Evolutionary conservation across 805 yeast species (phyloP).

Genomic region (Sugiyamaella qingdaonensis): DNA sequence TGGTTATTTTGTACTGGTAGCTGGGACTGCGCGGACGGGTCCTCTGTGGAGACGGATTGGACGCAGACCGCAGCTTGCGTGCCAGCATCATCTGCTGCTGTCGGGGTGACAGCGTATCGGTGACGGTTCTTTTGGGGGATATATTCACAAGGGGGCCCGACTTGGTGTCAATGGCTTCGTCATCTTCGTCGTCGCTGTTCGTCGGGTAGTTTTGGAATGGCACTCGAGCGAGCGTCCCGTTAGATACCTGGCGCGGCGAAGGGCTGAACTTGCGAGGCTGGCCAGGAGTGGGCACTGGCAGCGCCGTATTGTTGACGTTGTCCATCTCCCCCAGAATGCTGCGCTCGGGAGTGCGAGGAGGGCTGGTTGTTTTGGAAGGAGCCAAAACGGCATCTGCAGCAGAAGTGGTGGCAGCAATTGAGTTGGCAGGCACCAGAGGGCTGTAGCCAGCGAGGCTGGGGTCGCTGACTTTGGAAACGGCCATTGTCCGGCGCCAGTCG

Average conservation of each 20-base stretch:
- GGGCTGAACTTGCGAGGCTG: slow-evolving; percentile 73
- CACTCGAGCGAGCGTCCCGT: slow-evolving; percentile 2
- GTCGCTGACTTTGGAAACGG: slow-evolving; percentile 60
- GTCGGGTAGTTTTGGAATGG: not conserved
- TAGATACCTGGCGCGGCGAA: slow-evolving; percentile 13
- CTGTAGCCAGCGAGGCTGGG: slow-evolving; percentile 35
- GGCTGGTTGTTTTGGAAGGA: not conserved
- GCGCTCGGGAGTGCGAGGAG: slow-evolving; percentile 68
- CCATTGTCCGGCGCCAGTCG: slow-evolving; percentile 94
- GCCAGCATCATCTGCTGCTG: slow-evolving; percentile 24
- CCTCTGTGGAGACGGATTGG: slow-evolving; percentile 33
- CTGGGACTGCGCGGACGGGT: slow-evolving; percentile 7
- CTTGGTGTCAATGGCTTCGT: slow-evolving; percentile 4
- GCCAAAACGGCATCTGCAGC: slow-evolving; percentile 28
- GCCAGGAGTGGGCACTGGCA: slow-evolving; percentile 92
- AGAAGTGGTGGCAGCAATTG: slow-evolving; percentile 18
- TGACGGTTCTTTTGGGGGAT: slow-evolving; percentile 21
- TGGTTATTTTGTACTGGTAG: slow-evolving; percentile 19
- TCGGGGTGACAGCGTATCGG: slow-evolving; percentile 22
- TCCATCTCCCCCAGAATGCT: slow-evolving; percentile 65
- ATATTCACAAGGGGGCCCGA: not conserved
- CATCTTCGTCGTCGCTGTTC: slow-evolving; percentile 44
- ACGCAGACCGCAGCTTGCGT: slow-evolving; percentile 30
- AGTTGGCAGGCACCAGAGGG: slow-evolving; percentile 31
- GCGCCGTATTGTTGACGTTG: slow-evolving; percentile 61